phyloP scores from a whole-genome alignment of 2,329 filamentous ascomycete genomes.

The Amylocarpus encephaloides region DNA sequence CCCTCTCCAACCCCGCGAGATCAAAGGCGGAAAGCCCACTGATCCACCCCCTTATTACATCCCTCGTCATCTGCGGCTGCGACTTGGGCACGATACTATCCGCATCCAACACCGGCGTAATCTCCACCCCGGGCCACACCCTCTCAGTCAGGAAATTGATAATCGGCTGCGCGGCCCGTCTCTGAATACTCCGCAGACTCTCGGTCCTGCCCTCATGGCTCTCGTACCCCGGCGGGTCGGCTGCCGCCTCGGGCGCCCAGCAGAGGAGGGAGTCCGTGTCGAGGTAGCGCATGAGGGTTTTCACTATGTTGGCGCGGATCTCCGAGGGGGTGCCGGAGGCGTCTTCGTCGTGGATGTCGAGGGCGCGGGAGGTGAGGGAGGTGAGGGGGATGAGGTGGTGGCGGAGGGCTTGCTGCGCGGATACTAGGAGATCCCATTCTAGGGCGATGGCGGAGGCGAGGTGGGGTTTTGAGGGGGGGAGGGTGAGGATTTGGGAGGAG shows the following conservation, averaged over 20 bases:
- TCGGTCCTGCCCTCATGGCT: slow-evolving; percentile 42
- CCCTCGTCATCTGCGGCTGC: slow-evolving; percentile 68
- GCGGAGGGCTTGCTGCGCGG: slow-evolving; percentile 75
- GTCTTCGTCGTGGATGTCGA: slow-evolving; percentile 73
- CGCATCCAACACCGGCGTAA: slow-evolving; percentile 73
- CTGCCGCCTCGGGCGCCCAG: slow-evolving; percentile 60
- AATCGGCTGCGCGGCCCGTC: slow-evolving; percentile 61
- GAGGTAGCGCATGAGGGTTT: slow-evolving; percentile 74
- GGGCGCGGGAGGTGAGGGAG: slow-evolving; percentile 72
- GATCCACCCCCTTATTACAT: slow-evolving; percentile 75
- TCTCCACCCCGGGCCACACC: slow-evolving; percentile 78
- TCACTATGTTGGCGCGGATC: slow-evolving; percentile 58
- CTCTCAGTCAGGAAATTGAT: slow-evolving; percentile 62
- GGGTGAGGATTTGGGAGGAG: slow-evolving; percentile 61
- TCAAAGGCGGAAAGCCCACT: slow-evolving; percentile 67
- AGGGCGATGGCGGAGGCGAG: slow-evolving; percentile 80
- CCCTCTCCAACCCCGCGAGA: slow-evolving; percentile 79
- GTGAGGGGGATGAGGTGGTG: slow-evolving; percentile 88
- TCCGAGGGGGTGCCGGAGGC: slow-evolving; percentile 37
- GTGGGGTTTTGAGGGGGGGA: slow-evolving; percentile 71
- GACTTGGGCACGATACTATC: slow-evolving; percentile 68
- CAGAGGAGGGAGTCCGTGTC: slow-evolving; percentile 90
- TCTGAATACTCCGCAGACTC: slow-evolving; percentile 67
- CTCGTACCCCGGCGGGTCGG: slow-evolving; percentile 41
- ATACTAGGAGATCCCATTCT: slow-evolving; percentile 85